Percentiles rank a stretch among this genome's conserved stretches.
Evolutionary conservation across 306 rosid species (phyloP).

Genomic region (Rosa multiflora): DNA sequence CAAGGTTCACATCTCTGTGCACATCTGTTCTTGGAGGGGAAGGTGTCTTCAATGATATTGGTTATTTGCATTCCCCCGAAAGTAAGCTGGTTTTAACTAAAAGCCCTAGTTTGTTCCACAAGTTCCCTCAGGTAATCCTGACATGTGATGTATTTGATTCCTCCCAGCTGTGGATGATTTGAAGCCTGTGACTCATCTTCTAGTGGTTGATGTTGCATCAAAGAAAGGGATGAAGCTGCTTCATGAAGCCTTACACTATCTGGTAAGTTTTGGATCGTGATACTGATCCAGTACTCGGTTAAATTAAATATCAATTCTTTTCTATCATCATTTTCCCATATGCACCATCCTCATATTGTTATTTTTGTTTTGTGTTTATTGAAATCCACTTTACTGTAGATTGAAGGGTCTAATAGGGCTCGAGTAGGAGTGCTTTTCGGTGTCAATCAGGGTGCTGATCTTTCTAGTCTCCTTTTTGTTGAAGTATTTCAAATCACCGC

Average conservation of each 20-base stretch:
- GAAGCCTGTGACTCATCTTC: slow-evolving; percentile 93
- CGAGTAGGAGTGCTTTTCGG: slow-evolving; percentile 77
- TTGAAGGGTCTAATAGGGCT: slow-evolving; percentile 64
- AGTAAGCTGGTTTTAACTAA: slow-evolving; percentile 57
- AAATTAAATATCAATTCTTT: slow-evolving; percentile 13
- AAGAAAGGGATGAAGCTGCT: slow-evolving; percentile 74
- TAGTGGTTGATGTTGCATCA: slow-evolving; percentile 68
- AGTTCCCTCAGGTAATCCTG: slow-evolving; percentile 25
- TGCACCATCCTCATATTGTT: slow-evolving; percentile 19
- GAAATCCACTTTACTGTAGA: slow-evolving; percentile 45
- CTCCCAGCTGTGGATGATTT: slow-evolving; percentile 73
- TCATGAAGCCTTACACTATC: slow-evolving; percentile 72
- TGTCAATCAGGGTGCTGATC: slow-evolving; percentile 51
- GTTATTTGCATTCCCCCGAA: slow-evolving; percentile 79
- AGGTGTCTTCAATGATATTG: slow-evolving; percentile 48
- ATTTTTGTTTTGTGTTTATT: not conserved
- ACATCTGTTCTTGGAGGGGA: slow-evolving; percentile 55
- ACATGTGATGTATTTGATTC: slow-evolving; percentile 21
- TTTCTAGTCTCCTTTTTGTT: slow-evolving; percentile 53
- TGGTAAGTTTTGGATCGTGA: slow-evolving; percentile 50
- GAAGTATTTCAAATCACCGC: slow-evolving; percentile 68
- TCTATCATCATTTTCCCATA: slow-evolving; percentile 13
- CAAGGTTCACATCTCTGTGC: slow-evolving; percentile 67
- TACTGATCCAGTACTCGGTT: slow-evolving; percentile 20
- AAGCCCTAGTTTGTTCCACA: slow-evolving; percentile 21